These are phyloP conservation scores for Cucumis melo DNA, from an alignment of 306 rosid species.

Conservation along the genomic window DNA sequence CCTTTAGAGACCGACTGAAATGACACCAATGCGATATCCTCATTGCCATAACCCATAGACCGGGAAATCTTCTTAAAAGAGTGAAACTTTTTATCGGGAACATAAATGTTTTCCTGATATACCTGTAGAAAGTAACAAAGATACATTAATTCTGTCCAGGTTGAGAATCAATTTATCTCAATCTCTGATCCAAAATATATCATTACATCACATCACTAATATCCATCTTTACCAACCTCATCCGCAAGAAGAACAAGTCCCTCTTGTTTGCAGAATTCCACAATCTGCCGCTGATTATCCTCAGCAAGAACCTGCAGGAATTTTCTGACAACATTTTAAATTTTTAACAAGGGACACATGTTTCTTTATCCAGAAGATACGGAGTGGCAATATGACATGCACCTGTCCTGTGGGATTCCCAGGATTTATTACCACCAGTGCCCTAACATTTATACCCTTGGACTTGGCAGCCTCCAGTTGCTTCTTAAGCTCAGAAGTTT, in stretches of 20 bases:
- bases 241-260: constrained; percentile 92
- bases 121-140: constrained; percentile 29
- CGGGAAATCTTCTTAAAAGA: constrained; percentile 79
- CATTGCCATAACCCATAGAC: constrained; percentile 69
- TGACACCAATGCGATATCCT: constrained; percentile 60
- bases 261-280: constrained; percentile 77
- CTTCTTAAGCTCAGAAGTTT: constrained; percentile 51
- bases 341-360: background rate
- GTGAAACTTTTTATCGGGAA: constrained; percentile 68
- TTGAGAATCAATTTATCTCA: background rate
- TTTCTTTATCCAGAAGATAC: background rate
- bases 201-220: background rate
- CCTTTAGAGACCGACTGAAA: constrained; percentile 92
- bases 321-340: background rate
- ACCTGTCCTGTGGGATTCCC: constrained; percentile 99
- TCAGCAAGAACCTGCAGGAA: constrained; percentile 49
- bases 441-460: constrained; percentile 70
- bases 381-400: constrained; percentile 6
- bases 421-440: constrained; percentile 89
- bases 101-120: constrained; percentile 77
- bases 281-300: constrained; percentile 62
- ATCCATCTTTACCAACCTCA: constrained; percentile 41
- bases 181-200: background rate
- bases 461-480: constrained; percentile 67
- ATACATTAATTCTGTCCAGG: background rate